These are phyloP conservation scores for Gentiana macrophylla DNA, from an alignment of 257 asterid species.

Conservation along the genomic window DNA sequence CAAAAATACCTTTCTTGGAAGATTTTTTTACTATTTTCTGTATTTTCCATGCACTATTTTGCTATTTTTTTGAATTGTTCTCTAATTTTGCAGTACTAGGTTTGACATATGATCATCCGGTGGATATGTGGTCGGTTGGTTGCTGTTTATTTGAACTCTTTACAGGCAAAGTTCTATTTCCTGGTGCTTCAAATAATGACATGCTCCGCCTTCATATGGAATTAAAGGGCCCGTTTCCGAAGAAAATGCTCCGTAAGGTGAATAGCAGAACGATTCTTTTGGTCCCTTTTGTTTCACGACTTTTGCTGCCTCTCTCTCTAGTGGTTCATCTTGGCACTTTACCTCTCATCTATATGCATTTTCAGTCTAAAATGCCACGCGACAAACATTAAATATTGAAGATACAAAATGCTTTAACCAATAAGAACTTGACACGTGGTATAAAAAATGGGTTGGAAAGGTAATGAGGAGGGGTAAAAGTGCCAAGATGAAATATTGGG, in stretches of 20 bases:
- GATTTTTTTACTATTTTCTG: background rate
- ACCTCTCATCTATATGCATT: too few relatives aligned
- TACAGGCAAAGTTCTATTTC: slow-evolving; percentile 91
- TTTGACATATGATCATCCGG: slow-evolving; percentile 83
- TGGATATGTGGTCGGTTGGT: slow-evolving; percentile 99
- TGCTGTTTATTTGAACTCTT: slow-evolving; percentile 97
- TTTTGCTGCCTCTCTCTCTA: too few relatives aligned
- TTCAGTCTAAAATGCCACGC: too few relatives aligned
- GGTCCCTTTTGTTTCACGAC: too few relatives aligned
- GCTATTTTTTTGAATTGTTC: slow-evolving; percentile 9
- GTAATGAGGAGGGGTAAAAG: too few relatives aligned
- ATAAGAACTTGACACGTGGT: too few relatives aligned
- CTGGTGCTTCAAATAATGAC: slow-evolving; percentile 87
- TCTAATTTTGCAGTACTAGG: slow-evolving; percentile 55
- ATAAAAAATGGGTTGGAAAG: too few relatives aligned
- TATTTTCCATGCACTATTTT: slow-evolving; percentile 1
- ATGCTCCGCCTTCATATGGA: slow-evolving; percentile 99
- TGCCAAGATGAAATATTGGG: too few relatives aligned
- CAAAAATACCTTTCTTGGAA: background rate
- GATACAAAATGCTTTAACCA: too few relatives aligned
- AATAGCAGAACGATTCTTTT: slow-evolving; percentile 4
- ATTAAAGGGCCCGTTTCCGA: slow-evolving; percentile 84
- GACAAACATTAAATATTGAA: too few relatives aligned
- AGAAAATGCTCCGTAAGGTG: slow-evolving; percentile 97
- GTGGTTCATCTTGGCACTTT: too few relatives aligned